phyloP scores from a whole-genome alignment of 345 rosid species.

The Citrus trifoliata region DNA sequence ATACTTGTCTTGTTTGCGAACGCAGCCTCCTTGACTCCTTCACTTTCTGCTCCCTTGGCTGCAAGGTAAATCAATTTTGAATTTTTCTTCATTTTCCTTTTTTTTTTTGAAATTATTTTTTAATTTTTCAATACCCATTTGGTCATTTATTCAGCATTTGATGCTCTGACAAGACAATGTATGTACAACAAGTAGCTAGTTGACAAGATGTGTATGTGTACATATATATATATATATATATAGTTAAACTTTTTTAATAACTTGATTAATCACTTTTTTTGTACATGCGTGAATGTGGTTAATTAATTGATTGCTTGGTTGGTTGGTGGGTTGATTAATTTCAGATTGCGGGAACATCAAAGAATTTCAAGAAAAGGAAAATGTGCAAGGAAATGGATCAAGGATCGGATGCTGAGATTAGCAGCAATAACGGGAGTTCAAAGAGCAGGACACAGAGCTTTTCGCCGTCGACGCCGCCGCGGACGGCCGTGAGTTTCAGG shows the following conservation, averaged over 20 bases:
- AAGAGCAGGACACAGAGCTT: slow-evolving; percentile 39
- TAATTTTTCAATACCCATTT: background rate
- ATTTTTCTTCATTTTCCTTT: background rate
- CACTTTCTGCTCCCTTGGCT: slow-evolving; percentile 64
- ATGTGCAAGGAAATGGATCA: slow-evolving; percentile 19
- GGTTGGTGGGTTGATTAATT: background rate
- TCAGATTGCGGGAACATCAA: slow-evolving; percentile 55
- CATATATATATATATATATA: no score
- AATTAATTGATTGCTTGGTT: background rate
- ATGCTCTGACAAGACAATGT: slow-evolving; percentile 2
- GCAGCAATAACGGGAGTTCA: slow-evolving; percentile 16
- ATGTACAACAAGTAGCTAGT: background rate
- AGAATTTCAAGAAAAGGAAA: slow-evolving; percentile 40
- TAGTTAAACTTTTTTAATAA: background rate
- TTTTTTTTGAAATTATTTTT: no score
- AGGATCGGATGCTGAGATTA: slow-evolving; percentile 28
- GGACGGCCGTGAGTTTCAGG: slow-evolving; percentile 31
- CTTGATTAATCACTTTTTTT: background rate
- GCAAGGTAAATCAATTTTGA: slow-evolving; percentile 42
- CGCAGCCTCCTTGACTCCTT: slow-evolving; percentile 69
- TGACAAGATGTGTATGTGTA: background rate
- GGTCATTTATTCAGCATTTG: background rate
- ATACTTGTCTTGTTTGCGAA: slow-evolving; percentile 57
- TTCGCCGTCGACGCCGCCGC: slow-evolving; percentile 54
- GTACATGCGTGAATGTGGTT: background rate